These are phyloP conservation scores for Geotrichum candidum DNA, from an alignment of 1,139 yeast genomes.

Conservation along the genomic window DNA sequence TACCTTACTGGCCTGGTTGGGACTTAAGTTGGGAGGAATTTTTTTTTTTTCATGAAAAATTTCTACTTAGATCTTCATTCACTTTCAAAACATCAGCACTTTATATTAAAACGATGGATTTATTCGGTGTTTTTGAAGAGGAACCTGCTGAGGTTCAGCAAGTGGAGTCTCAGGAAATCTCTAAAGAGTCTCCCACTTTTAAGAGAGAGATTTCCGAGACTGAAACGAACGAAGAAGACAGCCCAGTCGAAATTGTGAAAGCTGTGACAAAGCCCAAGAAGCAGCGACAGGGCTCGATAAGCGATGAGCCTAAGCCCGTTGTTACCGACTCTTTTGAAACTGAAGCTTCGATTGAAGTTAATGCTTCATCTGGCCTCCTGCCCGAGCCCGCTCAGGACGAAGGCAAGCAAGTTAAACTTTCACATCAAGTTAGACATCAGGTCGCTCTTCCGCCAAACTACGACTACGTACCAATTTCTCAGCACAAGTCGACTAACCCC, in stretches of 20 bases:
- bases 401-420: too few species aligned
- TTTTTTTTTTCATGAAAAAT: too few species aligned
- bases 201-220: neutral
- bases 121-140: constrained; percentile 19
- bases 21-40: too few species aligned
- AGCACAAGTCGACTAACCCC: too few species aligned
- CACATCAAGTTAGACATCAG: too few species aligned
- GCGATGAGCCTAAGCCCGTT: constrained; percentile 43
- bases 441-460: too few species aligned
- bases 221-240: neutral
- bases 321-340: constrained; percentile 88
- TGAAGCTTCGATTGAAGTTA: constrained; percentile 22
- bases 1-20: too few species aligned
- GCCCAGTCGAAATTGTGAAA: neutral
- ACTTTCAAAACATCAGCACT: too few species aligned
- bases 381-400: constrained; percentile 46
- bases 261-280: neutral
- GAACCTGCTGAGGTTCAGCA: constrained; percentile 6
- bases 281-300: constrained; percentile 3
- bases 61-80: too few species aligned
- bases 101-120: constrained; percentile 12
- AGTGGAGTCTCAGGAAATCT: neutral
- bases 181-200: neutral
- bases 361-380: constrained; percentile 42
- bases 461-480: too few species aligned